These are phyloP conservation scores for Fallopia convolvulus DNA, from an alignment of 148 eudicot species.

Conservation along the genomic window DNA sequence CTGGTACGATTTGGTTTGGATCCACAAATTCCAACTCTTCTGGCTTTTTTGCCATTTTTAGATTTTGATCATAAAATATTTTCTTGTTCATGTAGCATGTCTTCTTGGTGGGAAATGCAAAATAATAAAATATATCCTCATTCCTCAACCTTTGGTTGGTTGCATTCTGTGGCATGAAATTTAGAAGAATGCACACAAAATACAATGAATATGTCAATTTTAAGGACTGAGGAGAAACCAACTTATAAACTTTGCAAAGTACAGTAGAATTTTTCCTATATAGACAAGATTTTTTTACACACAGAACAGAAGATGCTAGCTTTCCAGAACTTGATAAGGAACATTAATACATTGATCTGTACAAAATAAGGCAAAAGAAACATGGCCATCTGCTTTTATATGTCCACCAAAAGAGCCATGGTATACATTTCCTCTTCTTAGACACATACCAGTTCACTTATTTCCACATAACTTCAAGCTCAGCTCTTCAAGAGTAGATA, in stretches of 20 bases:
- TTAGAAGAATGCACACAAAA: too few relatives aligned
- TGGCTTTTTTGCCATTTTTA: background rate
- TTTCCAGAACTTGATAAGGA: background rate
- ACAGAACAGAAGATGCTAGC: background rate
- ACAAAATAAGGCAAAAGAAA: background rate
- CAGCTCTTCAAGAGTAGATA: constrained; percentile 5
- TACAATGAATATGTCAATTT: background rate
- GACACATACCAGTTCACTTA: background rate
- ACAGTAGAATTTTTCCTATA: too few relatives aligned
- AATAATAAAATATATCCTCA: too few relatives aligned
- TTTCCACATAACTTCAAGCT: background rate
- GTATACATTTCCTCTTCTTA: background rate
- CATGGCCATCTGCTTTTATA: background rate
- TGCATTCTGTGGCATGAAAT: background rate
- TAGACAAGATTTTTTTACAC: background rate
- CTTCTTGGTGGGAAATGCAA: too few relatives aligned
- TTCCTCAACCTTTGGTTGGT: too few relatives aligned
- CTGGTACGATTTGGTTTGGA: background rate
- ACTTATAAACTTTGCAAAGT: too few relatives aligned
- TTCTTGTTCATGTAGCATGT: too few relatives aligned
- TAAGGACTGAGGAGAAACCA: background rate
- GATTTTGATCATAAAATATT: too few relatives aligned
- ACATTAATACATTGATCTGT: background rate
- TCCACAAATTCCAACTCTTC: background rate
- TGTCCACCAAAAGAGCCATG: background rate